Percentiles rank a stretch among this genome's conserved stretches.
These are phyloP conservation scores for Macrolepiota fuliginosa DNA, from an alignment of 768 basidiomycete genomes.

Conservation along the genomic window DNA sequence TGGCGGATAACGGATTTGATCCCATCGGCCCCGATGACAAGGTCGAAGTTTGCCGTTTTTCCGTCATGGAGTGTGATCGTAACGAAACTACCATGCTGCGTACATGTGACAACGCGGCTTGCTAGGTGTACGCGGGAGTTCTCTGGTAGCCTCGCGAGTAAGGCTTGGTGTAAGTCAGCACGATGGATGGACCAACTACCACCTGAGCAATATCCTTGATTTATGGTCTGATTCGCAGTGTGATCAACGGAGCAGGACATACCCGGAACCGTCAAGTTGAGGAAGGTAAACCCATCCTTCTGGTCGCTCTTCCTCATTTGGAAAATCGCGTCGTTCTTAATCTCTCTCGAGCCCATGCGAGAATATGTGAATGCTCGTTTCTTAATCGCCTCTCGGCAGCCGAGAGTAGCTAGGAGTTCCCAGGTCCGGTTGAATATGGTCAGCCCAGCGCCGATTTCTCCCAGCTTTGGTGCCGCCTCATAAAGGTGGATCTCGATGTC, in stretches of 20 bases:
- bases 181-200: slow-evolving; percentile 39
- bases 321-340: slow-evolving; percentile 17
- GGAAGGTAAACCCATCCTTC: slow-evolving; percentile 22
- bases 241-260: neutral
- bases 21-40: slow-evolving; percentile 41
- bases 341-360: neutral
- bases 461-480: slow-evolving; percentile 34
- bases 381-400: slow-evolving; percentile 16
- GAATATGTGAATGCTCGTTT: neutral
- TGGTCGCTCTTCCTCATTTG: slow-evolving; percentile 32
- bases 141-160: slow-evolving; percentile 37
- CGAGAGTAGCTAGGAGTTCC: slow-evolving; percentile 23
- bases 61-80: slow-evolving; percentile 44
- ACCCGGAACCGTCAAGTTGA: slow-evolving; percentile 27
- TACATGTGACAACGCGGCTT: slow-evolving; percentile 42
- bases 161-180: slow-evolving; percentile 44
- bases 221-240: neutral
- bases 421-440: slow-evolving; percentile 30
- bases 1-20: slow-evolving; percentile 33
- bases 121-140: slow-evolving; percentile 33
- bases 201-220: neutral
- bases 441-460: slow-evolving; percentile 37
- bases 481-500: slow-evolving; percentile 34
- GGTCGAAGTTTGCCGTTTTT: slow-evolving; percentile 41
- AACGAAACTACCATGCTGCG: slow-evolving; percentile 20